phyloP scores from a whole-genome alignment of 1,284 basidiomycete species.

The Ustilago xerochloae region DNA sequence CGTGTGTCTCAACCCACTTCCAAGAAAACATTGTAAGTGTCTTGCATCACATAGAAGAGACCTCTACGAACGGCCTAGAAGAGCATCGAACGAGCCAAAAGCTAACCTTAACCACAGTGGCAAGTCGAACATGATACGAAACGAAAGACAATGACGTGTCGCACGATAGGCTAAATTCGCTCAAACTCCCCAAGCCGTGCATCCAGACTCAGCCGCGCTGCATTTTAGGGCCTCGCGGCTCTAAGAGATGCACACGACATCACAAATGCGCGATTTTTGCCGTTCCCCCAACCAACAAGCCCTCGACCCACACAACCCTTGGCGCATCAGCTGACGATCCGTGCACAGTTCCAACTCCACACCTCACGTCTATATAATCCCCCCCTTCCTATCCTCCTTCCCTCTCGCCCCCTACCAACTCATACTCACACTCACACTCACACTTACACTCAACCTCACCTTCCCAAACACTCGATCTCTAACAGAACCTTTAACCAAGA shows the following conservation, averaged over 20 bases:
- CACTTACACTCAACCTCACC: background rate
- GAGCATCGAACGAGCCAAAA: no score
- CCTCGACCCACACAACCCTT: background rate
- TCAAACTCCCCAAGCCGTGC: background rate
- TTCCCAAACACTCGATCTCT: background rate
- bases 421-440: background rate
- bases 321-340: background rate
- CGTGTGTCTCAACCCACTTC: no score
- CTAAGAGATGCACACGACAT: conserved; percentile 17
- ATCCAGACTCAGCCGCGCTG: no score
- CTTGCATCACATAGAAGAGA: no score
- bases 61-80: no score
- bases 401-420: background rate
- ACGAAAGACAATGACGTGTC: no score
- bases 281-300: background rate
- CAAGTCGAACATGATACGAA: no score
- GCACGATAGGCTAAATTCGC: background rate
- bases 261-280: conserved; percentile 21
- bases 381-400: background rate
- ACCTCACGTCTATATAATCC: background rate
- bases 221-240: no score
- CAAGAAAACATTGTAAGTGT: no score
- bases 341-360: background rate
- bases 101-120: no score
- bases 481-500: conserved; percentile 1